Evolutionary conservation across 1,284 basidiomycete genomes (phyloP), one percentile per base, ranked within the genome.

Genomic region (Porphyrellus sp.): DNA sequence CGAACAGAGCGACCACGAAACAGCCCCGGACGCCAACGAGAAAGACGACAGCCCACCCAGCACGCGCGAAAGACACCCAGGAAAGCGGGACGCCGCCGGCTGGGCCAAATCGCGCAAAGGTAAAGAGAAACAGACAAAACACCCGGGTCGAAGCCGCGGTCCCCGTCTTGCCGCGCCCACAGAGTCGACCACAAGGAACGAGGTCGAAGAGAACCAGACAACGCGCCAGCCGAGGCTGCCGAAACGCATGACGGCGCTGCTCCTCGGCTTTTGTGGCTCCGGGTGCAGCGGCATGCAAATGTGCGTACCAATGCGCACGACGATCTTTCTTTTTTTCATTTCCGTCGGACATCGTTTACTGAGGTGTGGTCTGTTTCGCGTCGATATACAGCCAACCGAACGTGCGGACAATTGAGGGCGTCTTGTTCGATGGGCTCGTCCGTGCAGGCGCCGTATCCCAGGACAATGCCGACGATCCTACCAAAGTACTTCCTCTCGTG

Each of bases 201-300:
- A 51, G 8, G 64, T 61, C 15, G 65, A 63, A 11, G 54, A 7
- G 8, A n/a, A 12, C n/a, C n/a, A 56, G 11, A 52, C 47, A 0
- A 64, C 69, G 8, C 76, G 72, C 53, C 66, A 62, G 0, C 77
- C 76, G 21, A 77, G 88, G 31, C 71, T 86, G 20, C 87, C 90
- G 5, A 92, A 92, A 68, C 77, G 84, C 54, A 80, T 82, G 68
- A 83, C 82, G 46, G 89, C 87, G 1, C 64, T 92, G 48, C 72
- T 91, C 40, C 77, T 92, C 37, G 89, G 89, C 4, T 91, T 90
- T 60, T 89, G 87, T 67, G 89, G 88, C 8, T 82, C 86, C 4
- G 86, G 88, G 1, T 98, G 89, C 70, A 89, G 82, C 61, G 96
- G 96, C 24, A 96, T 98, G 85, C 96, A 99, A 74, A 91, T 97